These are phyloP conservation scores for Alternaria consortialis DNA, from an alignment of 2,329 filamentous ascomycete genomes.

Conservation along the genomic window DNA sequence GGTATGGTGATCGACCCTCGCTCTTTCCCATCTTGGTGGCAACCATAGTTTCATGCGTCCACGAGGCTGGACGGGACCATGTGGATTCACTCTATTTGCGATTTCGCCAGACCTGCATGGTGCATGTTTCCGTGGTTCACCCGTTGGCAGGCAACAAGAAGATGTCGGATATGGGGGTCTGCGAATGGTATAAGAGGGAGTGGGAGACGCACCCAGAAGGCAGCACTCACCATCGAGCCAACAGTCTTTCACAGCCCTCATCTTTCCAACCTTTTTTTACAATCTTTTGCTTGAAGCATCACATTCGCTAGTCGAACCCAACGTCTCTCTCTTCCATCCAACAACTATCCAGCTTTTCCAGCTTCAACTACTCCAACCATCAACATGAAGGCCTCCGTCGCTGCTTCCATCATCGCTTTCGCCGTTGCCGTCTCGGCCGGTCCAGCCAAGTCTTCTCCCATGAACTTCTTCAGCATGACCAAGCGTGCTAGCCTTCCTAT, in stretches of 20 bases:
- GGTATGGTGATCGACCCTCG: constrained; percentile 17
- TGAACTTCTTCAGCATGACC: constrained; percentile 31
- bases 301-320: constrained; percentile 28
- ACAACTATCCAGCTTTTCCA: constrained; percentile 16
- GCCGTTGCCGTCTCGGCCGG: constrained; percentile 40
- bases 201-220: constrained; percentile 8
- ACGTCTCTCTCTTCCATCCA: constrained; percentile 22
- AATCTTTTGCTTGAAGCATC: constrained; percentile 33
- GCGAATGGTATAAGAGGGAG: constrained; percentile 24
- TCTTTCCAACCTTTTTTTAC: constrained; percentile 15
- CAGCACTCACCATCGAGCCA: constrained; percentile 31
- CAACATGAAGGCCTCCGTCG: constrained; percentile 46
- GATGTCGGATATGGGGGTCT: not conserved
- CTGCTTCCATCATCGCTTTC: constrained; percentile 39
- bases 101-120: constrained; percentile 1
- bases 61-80: constrained; percentile 8
- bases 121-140: constrained; percentile 1
- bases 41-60: constrained; percentile 18
- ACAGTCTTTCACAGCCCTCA: constrained; percentile 20
- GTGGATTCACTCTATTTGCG: constrained; percentile 16
- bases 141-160: not conserved
- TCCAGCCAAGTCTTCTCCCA: constrained; percentile 25
- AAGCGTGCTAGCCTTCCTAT: constrained; percentile 45
- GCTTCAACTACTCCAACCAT: constrained; percentile 13
- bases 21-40: constrained; percentile 9